Conservation (phyloP, 768 basidiomycete genomes). For the Collybia sordida region DNA sequence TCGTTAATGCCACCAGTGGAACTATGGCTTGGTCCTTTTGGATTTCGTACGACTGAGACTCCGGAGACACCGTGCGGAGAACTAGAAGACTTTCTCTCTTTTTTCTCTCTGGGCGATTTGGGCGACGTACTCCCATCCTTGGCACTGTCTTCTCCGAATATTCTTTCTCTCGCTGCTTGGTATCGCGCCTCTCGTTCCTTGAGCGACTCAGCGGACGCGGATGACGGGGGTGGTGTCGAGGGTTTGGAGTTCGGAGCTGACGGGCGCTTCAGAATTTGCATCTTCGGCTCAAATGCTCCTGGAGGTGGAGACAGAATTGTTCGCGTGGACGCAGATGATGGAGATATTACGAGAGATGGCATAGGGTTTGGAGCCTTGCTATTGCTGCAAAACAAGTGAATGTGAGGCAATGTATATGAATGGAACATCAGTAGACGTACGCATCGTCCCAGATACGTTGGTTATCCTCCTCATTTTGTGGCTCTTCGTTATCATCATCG, state of each 20-base stretch:
- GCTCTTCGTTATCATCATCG: slow-evolving; percentile 22
- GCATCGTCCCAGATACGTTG: slow-evolving; percentile 69
- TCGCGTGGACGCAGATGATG: slow-evolving; percentile 30
- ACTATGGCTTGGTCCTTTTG: slow-evolving; percentile 20
- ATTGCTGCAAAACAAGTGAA: slow-evolving; percentile 41
- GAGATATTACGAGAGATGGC: slow-evolving; percentile 57
- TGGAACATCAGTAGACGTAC: slow-evolving; percentile 40
- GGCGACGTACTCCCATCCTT: neutral
- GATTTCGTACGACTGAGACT: slow-evolving; percentile 24
- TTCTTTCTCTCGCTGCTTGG: slow-evolving; percentile 70
- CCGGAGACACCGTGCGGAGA: neutral
- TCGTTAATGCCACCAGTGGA: neutral
- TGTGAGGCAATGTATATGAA: neutral
- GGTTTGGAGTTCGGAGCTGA: slow-evolving; percentile 28
- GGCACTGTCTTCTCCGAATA: slow-evolving; percentile 47
- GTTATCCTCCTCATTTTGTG: slow-evolving; percentile 36
- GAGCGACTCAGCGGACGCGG: slow-evolving; percentile 35
- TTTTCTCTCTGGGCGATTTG: neutral
- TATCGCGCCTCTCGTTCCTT: slow-evolving; percentile 74
- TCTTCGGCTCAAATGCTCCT: slow-evolving; percentile 57
- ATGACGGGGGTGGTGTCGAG: slow-evolving; percentile 22
- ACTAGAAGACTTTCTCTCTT: slow-evolving; percentile 3
- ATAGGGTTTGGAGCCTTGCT: slow-evolving; percentile 58
- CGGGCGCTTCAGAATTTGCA: slow-evolving; percentile 76
- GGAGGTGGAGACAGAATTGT: slow-evolving; percentile 48